phyloP scores from a whole-genome alignment of 202 grass and related monocot genomes.

The Carex arenaria region DNA sequence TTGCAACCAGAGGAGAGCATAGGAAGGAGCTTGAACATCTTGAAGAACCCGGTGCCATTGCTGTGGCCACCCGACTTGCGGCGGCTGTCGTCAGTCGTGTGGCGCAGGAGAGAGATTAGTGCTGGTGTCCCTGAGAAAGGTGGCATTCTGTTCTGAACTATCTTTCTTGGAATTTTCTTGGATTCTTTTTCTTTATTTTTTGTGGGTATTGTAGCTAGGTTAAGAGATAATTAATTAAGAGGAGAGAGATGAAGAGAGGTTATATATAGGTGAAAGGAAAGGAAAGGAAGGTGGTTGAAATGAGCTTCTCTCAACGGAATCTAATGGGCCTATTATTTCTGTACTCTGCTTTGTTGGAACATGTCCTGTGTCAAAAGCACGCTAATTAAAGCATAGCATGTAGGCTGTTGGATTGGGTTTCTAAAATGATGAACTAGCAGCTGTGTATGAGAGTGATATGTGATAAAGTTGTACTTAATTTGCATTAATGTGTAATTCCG shows the following conservation, averaged over 20 bases:
- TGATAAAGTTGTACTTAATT: not conserved
- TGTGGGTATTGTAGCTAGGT: not conserved
- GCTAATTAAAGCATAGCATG: not conserved
- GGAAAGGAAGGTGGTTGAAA: conserved; percentile 7
- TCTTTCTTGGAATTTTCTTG: conserved; percentile 7
- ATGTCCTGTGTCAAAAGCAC: not conserved
- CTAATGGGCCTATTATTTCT: conserved; percentile 14
- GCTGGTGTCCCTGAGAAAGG: conserved; percentile 54
- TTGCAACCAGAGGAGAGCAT: conserved; percentile 95
- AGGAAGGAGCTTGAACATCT: conserved; percentile 94
- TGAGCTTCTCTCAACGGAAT: conserved; percentile 26
- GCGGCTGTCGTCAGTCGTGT: conserved; percentile 48
- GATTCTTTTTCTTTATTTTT: not conserved
- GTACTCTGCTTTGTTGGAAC: not conserved
- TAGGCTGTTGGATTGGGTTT: not conserved
- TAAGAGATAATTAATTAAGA: not conserved
- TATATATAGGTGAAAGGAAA: conserved; percentile 16
- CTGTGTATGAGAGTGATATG: not conserved
- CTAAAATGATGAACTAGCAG: not conserved
- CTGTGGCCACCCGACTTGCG: conserved; percentile 29
- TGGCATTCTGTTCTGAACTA: conserved; percentile 36
- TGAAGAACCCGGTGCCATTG: conserved; percentile 46
- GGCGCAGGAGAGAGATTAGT: conserved; percentile 55
- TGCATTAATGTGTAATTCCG: not conserved
- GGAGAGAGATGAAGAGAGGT: conserved; percentile 9